Evolutionary conservation across 129 eudicot genomes (phyloP).

Genomic region (Lonicera japonica): DNA sequence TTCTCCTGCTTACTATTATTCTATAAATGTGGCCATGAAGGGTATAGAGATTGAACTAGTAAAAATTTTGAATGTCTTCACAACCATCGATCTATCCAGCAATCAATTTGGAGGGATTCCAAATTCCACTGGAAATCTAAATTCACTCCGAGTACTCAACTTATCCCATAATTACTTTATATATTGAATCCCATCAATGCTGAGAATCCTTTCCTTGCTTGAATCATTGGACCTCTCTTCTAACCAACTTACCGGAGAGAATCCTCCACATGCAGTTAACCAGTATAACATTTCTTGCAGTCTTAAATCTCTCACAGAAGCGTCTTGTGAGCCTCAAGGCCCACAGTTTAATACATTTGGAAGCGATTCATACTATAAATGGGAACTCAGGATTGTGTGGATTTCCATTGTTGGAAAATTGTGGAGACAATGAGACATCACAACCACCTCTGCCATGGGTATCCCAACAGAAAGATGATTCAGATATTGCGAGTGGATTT

Average conservation of each 20-base stretch:
- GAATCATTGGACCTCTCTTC: conserved; percentile 34
- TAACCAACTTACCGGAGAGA: conserved; percentile 31
- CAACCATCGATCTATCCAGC: conserved; percentile 20
- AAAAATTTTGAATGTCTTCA: conserved; percentile 6
- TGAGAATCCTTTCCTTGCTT: conserved; percentile 18
- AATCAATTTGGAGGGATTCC: conserved; percentile 31
- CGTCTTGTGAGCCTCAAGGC: conserved; percentile 7
- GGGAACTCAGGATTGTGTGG: conserved; percentile 16
- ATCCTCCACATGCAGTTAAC: conserved; percentile 23
- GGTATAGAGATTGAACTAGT: neutral
- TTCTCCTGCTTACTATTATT: neutral
- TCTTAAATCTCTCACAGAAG: conserved; percentile 30
- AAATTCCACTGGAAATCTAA: conserved; percentile 15
- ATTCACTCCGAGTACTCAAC: conserved; percentile 16
- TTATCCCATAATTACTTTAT: conserved; percentile 26
- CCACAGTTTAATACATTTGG: neutral
- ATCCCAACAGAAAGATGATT: neutral
- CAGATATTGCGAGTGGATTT: conserved; percentile 7
- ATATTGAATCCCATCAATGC: conserved; percentile 25
- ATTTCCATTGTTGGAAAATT: neutral
- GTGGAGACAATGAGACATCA: neutral
- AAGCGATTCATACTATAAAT: neutral
- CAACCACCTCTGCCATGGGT: neutral
- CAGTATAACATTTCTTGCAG: conserved; percentile 7
- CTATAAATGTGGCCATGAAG: neutral